Evolutionary conservation across 1,139 yeast species (phyloP).

Genomic region (Blastobotrys malaysiensis): DNA sequence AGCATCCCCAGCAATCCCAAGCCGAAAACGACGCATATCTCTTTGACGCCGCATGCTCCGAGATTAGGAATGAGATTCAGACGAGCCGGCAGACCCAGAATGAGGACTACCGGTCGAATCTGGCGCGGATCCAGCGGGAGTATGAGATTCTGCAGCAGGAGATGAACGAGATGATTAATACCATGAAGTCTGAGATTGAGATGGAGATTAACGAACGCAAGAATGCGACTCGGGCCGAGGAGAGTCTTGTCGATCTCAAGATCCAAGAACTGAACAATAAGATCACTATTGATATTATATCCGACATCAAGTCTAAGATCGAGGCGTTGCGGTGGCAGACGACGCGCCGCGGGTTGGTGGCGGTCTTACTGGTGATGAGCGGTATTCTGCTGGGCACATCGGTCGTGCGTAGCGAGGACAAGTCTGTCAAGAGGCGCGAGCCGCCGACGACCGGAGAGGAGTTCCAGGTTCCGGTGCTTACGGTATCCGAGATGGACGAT

Average conservation of each 20-base stretch:
- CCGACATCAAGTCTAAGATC: conserved; percentile 79
- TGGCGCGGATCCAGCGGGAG: conserved; percentile 67
- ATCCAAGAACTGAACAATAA: conserved; percentile 84
- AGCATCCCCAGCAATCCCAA: conserved; percentile 61
- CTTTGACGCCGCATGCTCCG: conserved; percentile 91
- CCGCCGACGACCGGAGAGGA: conserved; percentile 26
- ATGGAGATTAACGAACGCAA: conserved; percentile 84
- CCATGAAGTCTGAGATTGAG: conserved; percentile 66
- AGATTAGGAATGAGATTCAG: conserved; percentile 72
- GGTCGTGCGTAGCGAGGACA: conserved; percentile 35
- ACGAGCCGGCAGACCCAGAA: conserved; percentile 67
- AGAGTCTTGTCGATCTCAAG: conserved; percentile 60
- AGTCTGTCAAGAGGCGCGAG: conserved; percentile 29
- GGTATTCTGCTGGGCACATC: conserved; percentile 47
- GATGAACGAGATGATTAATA: conserved; percentile 62
- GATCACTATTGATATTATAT: conserved; percentile 74
- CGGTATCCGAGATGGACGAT: conserved; percentile 26
- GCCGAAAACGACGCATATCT: conserved; percentile 81
- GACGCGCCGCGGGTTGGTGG: conserved; percentile 76
- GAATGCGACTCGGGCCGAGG: conserved; percentile 74
- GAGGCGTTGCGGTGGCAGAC: conserved; percentile 92
- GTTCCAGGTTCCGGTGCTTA: conserved; percentile 28
- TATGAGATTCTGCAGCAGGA: conserved; percentile 71
- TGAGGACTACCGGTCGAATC: conserved; percentile 60
- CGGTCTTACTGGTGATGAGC: conserved; percentile 47